Percentiles rank a stretch among this genome's conserved stretches.
phyloP scores from a whole-genome alignment of 192 early-diverging fungal species.

The Backusella tarrabulga region DNA sequence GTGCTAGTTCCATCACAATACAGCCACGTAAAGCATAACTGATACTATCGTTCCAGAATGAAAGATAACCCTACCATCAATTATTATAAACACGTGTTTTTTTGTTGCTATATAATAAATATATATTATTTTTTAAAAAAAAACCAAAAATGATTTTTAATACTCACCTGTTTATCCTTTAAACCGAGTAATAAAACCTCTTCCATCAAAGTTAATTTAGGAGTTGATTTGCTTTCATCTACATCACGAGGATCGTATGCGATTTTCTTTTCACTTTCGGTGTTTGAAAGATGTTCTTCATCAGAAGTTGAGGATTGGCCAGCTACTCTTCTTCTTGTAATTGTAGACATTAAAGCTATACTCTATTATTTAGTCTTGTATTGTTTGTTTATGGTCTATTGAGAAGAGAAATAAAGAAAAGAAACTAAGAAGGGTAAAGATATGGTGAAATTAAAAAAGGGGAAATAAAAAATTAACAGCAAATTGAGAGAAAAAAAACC shows the following conservation, averaged over 20 bases:
- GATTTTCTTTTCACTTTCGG: constrained; percentile 38
- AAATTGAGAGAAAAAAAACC: neutral
- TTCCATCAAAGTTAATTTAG: constrained; percentile 91
- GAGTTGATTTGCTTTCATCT: constrained; percentile 44
- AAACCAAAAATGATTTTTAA: neutral
- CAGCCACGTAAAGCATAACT: constrained; percentile 93
- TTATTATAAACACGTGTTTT: constrained; percentile 10
- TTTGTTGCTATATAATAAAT: neutral
- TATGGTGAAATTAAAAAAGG: constrained; percentile 5
- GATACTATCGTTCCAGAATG: constrained; percentile 99
- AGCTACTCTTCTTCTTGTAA: constrained; percentile 30
- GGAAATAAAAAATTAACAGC: neutral
- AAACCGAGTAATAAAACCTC: constrained; percentile 91
- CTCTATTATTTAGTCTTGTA: neutral
- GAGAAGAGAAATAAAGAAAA: neutral
- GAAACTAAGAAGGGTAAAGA: neutral
- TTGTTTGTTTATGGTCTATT: neutral
- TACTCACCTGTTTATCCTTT: constrained; percentile 83
- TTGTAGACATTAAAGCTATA: constrained; percentile 26
- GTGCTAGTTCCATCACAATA: constrained; percentile 95
- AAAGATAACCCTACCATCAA: constrained; percentile 79
- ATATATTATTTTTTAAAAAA: neutral
- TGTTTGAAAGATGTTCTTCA: neutral
- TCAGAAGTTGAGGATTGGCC: constrained; percentile 11
- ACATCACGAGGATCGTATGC: constrained; percentile 55